Evolutionary conservation across 768 basidiomycete genomes (phyloP).

Genomic region (Megacollybia marginata): DNA sequence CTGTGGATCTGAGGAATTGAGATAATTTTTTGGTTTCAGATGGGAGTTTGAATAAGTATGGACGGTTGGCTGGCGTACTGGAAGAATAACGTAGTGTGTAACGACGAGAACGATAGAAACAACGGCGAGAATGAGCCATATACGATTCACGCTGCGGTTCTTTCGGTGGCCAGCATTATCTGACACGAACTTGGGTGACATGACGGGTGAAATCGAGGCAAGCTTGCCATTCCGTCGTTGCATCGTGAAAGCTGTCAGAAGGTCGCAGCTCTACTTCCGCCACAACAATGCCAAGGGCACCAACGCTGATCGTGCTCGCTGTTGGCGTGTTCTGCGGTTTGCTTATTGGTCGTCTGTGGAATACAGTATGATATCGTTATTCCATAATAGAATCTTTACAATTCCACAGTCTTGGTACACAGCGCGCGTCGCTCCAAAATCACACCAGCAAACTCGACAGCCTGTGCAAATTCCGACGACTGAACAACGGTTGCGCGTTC

Average conservation of each 20-base stretch:
- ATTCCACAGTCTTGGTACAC: conserved; percentile 24
- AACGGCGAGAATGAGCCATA: conserved; percentile 54
- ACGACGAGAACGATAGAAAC: conserved; percentile 49
- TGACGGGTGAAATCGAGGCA: background rate
- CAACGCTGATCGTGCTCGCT: conserved; percentile 34
- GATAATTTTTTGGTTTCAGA: conserved; percentile 73
- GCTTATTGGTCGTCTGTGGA: conserved; percentile 45
- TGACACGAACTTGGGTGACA: background rate
- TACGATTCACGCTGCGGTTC: conserved; percentile 47
- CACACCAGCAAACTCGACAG: conserved; percentile 49
- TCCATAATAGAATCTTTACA: conserved; percentile 7
- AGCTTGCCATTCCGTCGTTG: background rate
- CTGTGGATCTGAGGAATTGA: conserved; percentile 52
- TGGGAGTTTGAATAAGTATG: conserved; percentile 33
- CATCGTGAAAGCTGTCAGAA: background rate
- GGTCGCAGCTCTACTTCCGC: background rate
- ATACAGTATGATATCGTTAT: conserved; percentile 19
- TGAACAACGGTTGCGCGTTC: conserved; percentile 78
- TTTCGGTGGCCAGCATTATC: conserved; percentile 51
- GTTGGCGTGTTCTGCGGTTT: conserved; percentile 60
- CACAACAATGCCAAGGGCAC: background rate
- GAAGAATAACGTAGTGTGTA: conserved; percentile 43
- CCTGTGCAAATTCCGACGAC: conserved; percentile 70
- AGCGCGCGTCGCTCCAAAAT: conserved; percentile 26
- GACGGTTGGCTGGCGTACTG: conserved; percentile 9